Evolutionary conservation across 129 eudicot species (phyloP).

Genomic region (Saposhnikovia divaricata): DNA sequence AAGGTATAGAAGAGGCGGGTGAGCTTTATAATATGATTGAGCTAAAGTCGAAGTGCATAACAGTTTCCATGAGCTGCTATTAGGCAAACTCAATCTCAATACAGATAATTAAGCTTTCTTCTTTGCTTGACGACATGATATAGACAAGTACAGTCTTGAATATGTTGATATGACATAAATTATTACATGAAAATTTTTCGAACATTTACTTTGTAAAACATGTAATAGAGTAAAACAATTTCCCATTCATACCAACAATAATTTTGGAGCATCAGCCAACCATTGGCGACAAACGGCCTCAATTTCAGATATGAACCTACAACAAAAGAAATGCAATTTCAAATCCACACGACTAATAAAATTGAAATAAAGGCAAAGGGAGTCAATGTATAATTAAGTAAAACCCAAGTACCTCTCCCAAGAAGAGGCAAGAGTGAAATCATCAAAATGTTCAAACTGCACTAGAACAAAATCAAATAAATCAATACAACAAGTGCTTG

Average conservation of each 20-base stretch:
- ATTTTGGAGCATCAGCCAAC: slow-evolving; percentile 80
- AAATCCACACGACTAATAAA: neutral
- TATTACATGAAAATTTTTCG: neutral
- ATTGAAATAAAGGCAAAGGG: neutral
- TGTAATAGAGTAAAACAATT: neutral
- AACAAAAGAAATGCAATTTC: slow-evolving; percentile 7
- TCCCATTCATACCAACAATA: slow-evolving; percentile 53
- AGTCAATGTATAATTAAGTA: neutral
- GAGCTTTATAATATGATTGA: neutral
- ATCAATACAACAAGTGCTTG: neutral
- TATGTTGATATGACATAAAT: neutral
- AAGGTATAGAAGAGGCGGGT: neutral
- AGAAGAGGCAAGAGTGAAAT: slow-evolving; percentile 89
- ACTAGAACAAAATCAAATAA: neutral
- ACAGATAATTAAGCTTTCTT: neutral
- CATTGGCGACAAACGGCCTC: slow-evolving; percentile 92
- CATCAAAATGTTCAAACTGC: slow-evolving; percentile 89
- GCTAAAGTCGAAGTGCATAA: neutral
- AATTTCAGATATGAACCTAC: slow-evolving; percentile 88
- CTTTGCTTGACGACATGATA: neutral
- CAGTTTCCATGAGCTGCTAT: neutral
- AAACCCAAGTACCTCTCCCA: slow-evolving; percentile 73
- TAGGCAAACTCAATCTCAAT: neutral
- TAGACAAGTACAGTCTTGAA: neutral
- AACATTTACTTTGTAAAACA: neutral